phyloP scores from a whole-genome alignment of 2,329 filamentous ascomycete species.

The Stachybotrys elegans region DNA sequence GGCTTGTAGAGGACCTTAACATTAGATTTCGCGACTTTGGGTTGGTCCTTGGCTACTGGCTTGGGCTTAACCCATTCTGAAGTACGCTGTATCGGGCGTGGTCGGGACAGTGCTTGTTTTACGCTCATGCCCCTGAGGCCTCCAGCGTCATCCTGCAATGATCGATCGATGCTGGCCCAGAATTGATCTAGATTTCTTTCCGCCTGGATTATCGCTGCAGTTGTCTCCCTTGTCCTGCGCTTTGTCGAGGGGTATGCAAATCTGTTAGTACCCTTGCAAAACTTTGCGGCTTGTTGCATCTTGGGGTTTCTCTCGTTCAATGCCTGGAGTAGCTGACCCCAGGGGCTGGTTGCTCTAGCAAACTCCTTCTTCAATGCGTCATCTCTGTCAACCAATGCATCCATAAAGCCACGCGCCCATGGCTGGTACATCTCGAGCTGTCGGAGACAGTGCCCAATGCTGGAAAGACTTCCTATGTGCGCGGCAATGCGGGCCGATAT shows the following conservation, averaged over 20 bases:
- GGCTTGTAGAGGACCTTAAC: slow-evolving; percentile 11
- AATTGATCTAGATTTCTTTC: slow-evolving; percentile 34
- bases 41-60: slow-evolving; percentile 1
- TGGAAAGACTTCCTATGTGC: slow-evolving; percentile 38
- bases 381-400: slow-evolving; percentile 8
- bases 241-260: slow-evolving; percentile 41
- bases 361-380: slow-evolving; percentile 14
- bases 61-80: slow-evolving; percentile 38
- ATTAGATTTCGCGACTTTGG: not conserved
- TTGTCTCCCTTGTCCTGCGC: slow-evolving; percentile 38
- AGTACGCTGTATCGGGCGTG: slow-evolving; percentile 39
- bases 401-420: slow-evolving; percentile 38
- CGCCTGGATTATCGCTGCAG: slow-evolving; percentile 36
- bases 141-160: slow-evolving; percentile 7
- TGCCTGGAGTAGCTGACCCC: slow-evolving; percentile 9
- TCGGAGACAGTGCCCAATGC: slow-evolving; percentile 36
- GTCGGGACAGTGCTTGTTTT: slow-evolving; percentile 22
- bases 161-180: slow-evolving; percentile 7
- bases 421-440: slow-evolving; percentile 44
- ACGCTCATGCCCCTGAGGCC: slow-evolving; percentile 20
- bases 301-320: slow-evolving; percentile 11
- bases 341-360: slow-evolving; percentile 5
- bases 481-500: slow-evolving; percentile 30
- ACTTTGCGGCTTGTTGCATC: slow-evolving; percentile 7
- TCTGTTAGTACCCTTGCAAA: slow-evolving; percentile 26